These are phyloP conservation scores for Pleodorina starrii DNA, from an alignment of 139 green algal species.

Conservation along the genomic window DNA sequence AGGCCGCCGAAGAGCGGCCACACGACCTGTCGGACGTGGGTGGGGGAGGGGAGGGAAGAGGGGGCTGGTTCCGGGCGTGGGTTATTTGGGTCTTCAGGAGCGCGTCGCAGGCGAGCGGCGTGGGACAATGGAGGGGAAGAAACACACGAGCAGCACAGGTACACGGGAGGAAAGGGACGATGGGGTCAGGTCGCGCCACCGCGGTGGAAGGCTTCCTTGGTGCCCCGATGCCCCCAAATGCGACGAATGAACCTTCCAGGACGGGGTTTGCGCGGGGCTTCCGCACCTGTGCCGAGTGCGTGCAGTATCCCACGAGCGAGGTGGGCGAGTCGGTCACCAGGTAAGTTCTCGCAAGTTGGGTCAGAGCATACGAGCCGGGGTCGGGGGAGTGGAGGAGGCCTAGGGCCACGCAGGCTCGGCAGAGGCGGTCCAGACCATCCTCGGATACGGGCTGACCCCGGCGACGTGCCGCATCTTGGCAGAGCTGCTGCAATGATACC, in stretches of 20 bases:
- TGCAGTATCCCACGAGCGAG: conserved; percentile 48
- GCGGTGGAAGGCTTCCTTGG: too few relatives aligned
- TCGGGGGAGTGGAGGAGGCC: not conserved
- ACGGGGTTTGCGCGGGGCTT: too few relatives aligned
- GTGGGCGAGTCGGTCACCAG: conserved; percentile 18
- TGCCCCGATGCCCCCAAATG: too few relatives aligned
- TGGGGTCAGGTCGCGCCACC: too few relatives aligned
- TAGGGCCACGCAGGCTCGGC: conserved; percentile 38
- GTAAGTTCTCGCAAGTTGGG: not conserved
- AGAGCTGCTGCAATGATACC: not conserved
- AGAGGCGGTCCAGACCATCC: conserved; percentile 48
- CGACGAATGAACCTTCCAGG: too few relatives aligned
- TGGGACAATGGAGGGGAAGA: too few relatives aligned
- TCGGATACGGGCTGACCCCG: not conserved
- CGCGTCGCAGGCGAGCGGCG: too few relatives aligned
- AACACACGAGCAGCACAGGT: too few relatives aligned
- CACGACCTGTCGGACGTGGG: conserved; percentile 8
- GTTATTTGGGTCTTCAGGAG: too few relatives aligned
- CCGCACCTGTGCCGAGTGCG: conserved; percentile 44
- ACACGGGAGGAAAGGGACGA: too few relatives aligned
- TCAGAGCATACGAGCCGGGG: not conserved
- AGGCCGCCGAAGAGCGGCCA: conserved; percentile 56
- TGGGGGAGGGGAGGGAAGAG: too few relatives aligned
- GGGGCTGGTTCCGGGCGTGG: too few relatives aligned
- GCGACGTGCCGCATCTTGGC: not conserved